Evolutionary conservation across 2,329 filamentous ascomycete species (phyloP), one percentile per base, ranked within the genome.

Genomic region (Calonectria crousiana): DNA sequence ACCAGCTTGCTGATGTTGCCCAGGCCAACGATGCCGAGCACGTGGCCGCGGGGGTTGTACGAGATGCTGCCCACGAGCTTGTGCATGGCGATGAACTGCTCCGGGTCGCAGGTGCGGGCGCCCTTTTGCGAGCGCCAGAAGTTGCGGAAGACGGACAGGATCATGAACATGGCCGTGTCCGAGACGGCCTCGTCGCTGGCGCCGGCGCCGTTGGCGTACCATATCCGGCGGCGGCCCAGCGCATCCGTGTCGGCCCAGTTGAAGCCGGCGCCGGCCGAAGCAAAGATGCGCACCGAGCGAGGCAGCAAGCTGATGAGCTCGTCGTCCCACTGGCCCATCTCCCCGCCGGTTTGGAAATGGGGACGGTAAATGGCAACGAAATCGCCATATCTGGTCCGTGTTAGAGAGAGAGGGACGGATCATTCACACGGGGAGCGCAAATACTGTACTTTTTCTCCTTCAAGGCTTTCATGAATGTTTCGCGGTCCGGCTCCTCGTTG

Each of bases 311-410:
- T 76, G 53, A 92, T 91, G 3, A 92, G 82, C 77, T 92, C 90
- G 41, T 85, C 80, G 76, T 93, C 88, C 90, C 90, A 92, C 18
- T 86, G 88, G 36, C 89, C 89, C 91, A 92, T 92, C 78, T 92
- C 90, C 5, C 89, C 90, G n/a, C 91, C 91, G 0, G 89, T 90
- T 62, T 90, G 88, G 85, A 89, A 92, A 76, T 91, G 90, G 0
- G 91, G 91, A 3, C 91, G 86, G 78, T 90, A 89, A 75, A 87
- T 85, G 52, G 88, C 89, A 3, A 82, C 78, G 71, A 80, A 80
- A 4, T 80, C 71, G 1, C 78, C 78, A 75, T 80, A 80, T 71
- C 78, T 78, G 2, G 0, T 1, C 1, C 3, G 0, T 10, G 10
- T 77, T 26, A 76, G 66, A 20, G 14, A 1, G 14, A 76, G 66